Evolutionary conservation across 2,329 filamentous ascomycete species (phyloP), one percentile per base, ranked within the genome.

Genomic region (Stagonosporopsis cucurbitacearum): DNA sequence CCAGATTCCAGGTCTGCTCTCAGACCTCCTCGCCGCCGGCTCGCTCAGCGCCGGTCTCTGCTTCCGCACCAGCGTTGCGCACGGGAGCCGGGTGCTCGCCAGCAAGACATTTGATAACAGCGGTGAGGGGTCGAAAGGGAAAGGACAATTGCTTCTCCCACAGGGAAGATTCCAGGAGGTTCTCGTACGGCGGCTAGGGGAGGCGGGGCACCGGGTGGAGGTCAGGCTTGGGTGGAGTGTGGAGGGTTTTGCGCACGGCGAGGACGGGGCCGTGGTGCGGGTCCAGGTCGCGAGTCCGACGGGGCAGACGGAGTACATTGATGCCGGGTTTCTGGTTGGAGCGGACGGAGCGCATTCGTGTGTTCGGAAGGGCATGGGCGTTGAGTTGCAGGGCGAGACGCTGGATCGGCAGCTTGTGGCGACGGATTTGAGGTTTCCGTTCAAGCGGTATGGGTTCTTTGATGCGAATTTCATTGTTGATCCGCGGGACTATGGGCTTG

Each of bases 401-500:
- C 63, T 76, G n/a, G 65, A 70, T 9, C 64, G 60, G 2, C 72
- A 75, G 50, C 72, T 78, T 40, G 72, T 78, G 1, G 75, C 76
- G 9, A 76, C 74, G 5, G 75, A 78, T 55, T 60, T 75, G 1
- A 62, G 65, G 19, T 75, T 75, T 44, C 71, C 72, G 15, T 77
- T 77, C 56, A 63, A 73, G 8, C 59, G 66, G 12, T 65, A 77
- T 35, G 71, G 68, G 13, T 79, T 77, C 67, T 68, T 68, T 41
- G 75, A 76, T 23, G 75, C 72, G 6, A 79, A 79, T 32, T 79
- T 78, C 60, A 65, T 78, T 57, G 65, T 76, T 5, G 75, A 78
- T 44, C 62, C 65, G 0, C 46, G 67, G n/a, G 50, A 77, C 53
- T 78, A 76, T 56, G 75, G 75, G 2, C 62, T 78, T 32, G 67